A percentile compares a stretch with the other conserved stretches of the same genome.
These are phyloP conservation scores for Pythium folliculosum DNA, from an alignment of 352 stramenopile genomes.

Conservation along the genomic window DNA sequence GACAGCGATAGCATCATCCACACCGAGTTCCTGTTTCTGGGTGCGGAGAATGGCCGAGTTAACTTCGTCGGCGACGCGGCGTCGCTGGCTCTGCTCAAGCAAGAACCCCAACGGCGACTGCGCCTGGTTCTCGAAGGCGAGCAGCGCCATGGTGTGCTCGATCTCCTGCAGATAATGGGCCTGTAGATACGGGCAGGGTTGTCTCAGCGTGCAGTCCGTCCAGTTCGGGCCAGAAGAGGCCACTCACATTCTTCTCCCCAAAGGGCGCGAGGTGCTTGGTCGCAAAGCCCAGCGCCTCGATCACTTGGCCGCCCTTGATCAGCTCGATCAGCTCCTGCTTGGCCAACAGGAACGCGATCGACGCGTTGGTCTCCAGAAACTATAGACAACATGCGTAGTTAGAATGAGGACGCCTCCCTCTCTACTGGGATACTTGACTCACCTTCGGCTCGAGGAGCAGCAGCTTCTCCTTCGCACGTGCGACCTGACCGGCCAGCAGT, in stretches of 20 bases:
- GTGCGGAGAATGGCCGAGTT: conserved; percentile 72
- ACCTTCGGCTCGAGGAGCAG: conserved; percentile 52
- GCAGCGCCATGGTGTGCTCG: conserved; percentile 73
- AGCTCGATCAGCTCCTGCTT: conserved; percentile 84
- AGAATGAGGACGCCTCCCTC: neutral
- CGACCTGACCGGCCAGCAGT: conserved; percentile 61
- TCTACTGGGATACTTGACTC: neutral
- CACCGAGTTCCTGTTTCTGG: conserved; percentile 78
- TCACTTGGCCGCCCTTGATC: conserved; percentile 66
- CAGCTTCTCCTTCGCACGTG: conserved; percentile 59
- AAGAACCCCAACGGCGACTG: conserved; percentile 59
- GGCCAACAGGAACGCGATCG: conserved; percentile 74
- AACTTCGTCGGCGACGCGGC: conserved; percentile 69
- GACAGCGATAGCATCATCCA: neutral
- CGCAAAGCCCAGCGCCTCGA: conserved; percentile 69
- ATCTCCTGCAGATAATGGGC: conserved; percentile 74
- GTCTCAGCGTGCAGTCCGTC: neutral
- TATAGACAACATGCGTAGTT: conserved; percentile 10
- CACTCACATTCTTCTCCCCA: conserved; percentile 72
- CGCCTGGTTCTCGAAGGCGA: conserved; percentile 72
- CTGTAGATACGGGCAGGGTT: conserved; percentile 28
- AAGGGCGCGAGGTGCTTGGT: conserved; percentile 73
- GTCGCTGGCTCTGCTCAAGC: conserved; percentile 61
- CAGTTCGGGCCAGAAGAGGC: neutral
- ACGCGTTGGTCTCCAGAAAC: conserved; percentile 59